Evolutionary conservation across 306 rosid genomes (phyloP), one percentile per base, ranked within the genome.

Genomic region (Leucaena leucocephala): DNA sequence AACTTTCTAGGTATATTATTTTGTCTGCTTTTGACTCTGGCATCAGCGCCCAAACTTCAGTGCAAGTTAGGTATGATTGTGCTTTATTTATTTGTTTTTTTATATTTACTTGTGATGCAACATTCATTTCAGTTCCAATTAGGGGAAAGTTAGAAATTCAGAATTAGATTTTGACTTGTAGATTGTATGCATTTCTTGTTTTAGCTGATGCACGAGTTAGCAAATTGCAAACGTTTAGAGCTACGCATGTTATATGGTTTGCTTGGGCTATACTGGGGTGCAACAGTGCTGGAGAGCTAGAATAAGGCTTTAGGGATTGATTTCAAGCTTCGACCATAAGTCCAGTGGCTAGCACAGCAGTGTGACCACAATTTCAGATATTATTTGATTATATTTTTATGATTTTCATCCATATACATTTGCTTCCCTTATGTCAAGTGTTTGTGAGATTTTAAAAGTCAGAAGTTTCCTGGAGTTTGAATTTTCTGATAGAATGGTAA

Each of bases 321-420:
- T 3, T 84, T 77, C 36, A 21, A 77, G 54, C 57, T 77, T 33
- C 17, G 33, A 19, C 27, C 62, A 19, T 55, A 55, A 55, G 62
- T 55, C 5, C 4, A 55, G 62, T 55, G 67, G 43, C n/a, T 4
- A 52, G 52, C 40, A 62, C 46, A 27, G 48, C 72, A 49, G 65
- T 75, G 81, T 78, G 77, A 76, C 67, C 84, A 63, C 63, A 68
- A 78, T 11, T 52, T 50, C 68, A 54, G 49, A 74, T 44, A 27
- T 17, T 27, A 21, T 64, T 43, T 38, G 21, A 46, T 43, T 36
- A 7, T 36, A 21, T 35, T 36, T 49, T 16, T 46, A 38, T 71
- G 71, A 36, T 44, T 65, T 43, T 79, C 21, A 19, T 43, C 34
- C 68, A 36, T 21, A 15, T 78, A 38, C 2, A 3, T 65, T 40